A percentile compares a stretch with the other conserved stretches of the same genome.
Evolutionary conservation across 805 yeast genomes (phyloP).

Genomic region (Candida easanensis): DNA sequence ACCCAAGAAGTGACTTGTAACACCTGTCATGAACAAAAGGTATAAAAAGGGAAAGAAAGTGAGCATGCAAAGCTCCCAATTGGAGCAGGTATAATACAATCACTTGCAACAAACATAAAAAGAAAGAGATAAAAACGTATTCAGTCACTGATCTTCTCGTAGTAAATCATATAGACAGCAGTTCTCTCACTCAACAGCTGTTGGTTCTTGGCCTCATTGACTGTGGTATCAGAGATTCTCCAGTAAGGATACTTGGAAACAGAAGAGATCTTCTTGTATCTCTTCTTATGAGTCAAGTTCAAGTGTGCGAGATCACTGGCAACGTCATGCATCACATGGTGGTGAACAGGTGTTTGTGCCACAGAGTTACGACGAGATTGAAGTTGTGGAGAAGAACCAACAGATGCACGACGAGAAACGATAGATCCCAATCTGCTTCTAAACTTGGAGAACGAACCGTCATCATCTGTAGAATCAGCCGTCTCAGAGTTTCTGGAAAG

Average conservation of each 20-base stretch:
- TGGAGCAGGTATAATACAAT: no score
- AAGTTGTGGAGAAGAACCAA: conserved; percentile 8
- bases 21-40: no score
- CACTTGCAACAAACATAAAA: no score
- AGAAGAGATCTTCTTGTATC: conserved; percentile 53
- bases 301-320: conserved; percentile 5
- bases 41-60: no score
- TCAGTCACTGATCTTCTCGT: conserved; percentile 51
- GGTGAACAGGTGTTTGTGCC: neutral
- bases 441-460: conserved; percentile 20
- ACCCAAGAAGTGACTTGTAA: no score
- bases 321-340: conserved; percentile 3
- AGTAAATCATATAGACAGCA: conserved; percentile 85
- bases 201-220: conserved; percentile 55
- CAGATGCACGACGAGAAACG: conserved; percentile 24
- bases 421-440: conserved; percentile 24
- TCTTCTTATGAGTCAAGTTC: conserved; percentile 24
- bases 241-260: conserved; percentile 65
- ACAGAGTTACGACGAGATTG: conserved; percentile 17
- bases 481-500: conserved; percentile 18
- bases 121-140: no score
- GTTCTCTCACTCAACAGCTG: conserved; percentile 66
- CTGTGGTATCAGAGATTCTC: conserved; percentile 78
- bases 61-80: no score
- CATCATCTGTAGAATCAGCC: conserved; percentile 20